Evolutionary conservation across 768 basidiomycete species (phyloP).

Genomic region (Trametes cinnabarina): DNA sequence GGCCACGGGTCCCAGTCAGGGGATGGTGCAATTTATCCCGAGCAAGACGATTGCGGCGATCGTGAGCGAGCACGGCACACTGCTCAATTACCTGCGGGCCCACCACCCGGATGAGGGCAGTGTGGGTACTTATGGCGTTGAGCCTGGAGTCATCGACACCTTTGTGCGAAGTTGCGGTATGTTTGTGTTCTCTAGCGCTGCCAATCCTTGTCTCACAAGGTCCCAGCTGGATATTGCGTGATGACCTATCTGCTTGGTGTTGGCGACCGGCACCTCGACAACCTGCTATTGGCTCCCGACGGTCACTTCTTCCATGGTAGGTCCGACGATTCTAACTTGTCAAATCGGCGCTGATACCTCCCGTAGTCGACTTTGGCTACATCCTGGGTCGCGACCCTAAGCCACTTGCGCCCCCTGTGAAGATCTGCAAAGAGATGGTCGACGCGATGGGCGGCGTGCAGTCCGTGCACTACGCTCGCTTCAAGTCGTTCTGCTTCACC

Average conservation of each 20-base stretch:
- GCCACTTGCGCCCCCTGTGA: slow-evolving; percentile 95
- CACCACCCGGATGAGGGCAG: slow-evolving; percentile 93
- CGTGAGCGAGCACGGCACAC: slow-evolving; percentile 84
- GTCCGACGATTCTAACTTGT: no score
- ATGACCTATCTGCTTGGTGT: slow-evolving; percentile 96
- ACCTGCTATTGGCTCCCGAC: slow-evolving; percentile 88
- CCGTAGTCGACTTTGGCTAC: slow-evolving; percentile 93
- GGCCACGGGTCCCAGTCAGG: slow-evolving; percentile 87
- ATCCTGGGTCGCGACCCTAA: slow-evolving; percentile 97
- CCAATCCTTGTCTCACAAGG: not conserved
- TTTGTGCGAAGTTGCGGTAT: slow-evolving; percentile 95
- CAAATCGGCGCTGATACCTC: not conserved
- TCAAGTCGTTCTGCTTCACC: slow-evolving; percentile 97
- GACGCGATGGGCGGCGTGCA: slow-evolving; percentile 99
- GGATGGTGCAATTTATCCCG: slow-evolving; percentile 94
- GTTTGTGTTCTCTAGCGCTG: slow-evolving; percentile 26
- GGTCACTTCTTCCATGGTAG: slow-evolving; percentile 97
- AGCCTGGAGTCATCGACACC: slow-evolving; percentile 90
- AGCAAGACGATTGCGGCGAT: slow-evolving; percentile 96
- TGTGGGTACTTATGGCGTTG: slow-evolving; percentile 92
- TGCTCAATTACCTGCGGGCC: slow-evolving; percentile 85
- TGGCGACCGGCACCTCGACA: slow-evolving; percentile 95
- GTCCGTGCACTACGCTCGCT: slow-evolving; percentile 92
- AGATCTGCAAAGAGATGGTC: slow-evolving; percentile 99
- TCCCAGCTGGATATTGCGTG: slow-evolving; percentile 94